Evolutionary conservation across 2,329 filamentous ascomycete genomes (phyloP).

Genomic region (Penicillium sp.): DNA sequence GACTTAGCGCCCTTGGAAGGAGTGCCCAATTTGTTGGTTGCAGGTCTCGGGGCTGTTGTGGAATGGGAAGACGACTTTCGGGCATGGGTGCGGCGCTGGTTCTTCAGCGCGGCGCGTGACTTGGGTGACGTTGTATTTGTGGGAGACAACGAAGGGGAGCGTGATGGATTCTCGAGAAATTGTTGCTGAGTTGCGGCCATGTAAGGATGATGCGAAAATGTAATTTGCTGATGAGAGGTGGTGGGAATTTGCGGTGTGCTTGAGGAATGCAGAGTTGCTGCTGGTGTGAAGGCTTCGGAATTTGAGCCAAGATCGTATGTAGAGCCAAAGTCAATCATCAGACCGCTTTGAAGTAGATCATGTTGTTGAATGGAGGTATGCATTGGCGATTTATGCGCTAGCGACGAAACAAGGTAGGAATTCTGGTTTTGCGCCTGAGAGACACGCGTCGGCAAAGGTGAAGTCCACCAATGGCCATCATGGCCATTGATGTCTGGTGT

Average conservation of each 20-base stretch:
- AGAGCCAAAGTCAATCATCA: constrained; percentile 38
- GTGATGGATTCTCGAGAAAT: constrained; percentile 22
- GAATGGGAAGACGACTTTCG: constrained; percentile 39
- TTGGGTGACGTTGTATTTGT: constrained; percentile 28
- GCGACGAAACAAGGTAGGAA: constrained; percentile 32
- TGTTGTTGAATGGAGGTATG: constrained; percentile 28
- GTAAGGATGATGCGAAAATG: constrained; percentile 14
- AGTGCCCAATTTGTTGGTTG: constrained; percentile 25
- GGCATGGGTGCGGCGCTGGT: constrained; percentile 34
- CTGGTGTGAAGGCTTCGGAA: constrained; percentile 25
- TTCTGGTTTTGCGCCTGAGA: constrained; percentile 35
- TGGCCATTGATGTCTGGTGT: constrained; percentile 36
- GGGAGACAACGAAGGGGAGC: constrained; percentile 38
- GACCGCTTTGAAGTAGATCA: constrained; percentile 35
- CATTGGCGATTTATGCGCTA: constrained; percentile 26
- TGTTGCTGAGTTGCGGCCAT: constrained; percentile 17
- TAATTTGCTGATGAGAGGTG: constrained; percentile 4
- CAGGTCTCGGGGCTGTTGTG: constrained; percentile 28
- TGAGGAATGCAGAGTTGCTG: constrained; percentile 20
- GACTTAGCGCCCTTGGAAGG: constrained; percentile 25
- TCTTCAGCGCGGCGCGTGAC: constrained; percentile 22
- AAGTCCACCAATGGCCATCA: constrained; percentile 42
- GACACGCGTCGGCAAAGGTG: constrained; percentile 29
- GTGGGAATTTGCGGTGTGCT: constrained; percentile 14
- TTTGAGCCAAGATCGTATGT: constrained; percentile 31